phyloP scores from a whole-genome alignment of 2,329 filamentous ascomycete genomes.

The Monosporascus sp. region DNA sequence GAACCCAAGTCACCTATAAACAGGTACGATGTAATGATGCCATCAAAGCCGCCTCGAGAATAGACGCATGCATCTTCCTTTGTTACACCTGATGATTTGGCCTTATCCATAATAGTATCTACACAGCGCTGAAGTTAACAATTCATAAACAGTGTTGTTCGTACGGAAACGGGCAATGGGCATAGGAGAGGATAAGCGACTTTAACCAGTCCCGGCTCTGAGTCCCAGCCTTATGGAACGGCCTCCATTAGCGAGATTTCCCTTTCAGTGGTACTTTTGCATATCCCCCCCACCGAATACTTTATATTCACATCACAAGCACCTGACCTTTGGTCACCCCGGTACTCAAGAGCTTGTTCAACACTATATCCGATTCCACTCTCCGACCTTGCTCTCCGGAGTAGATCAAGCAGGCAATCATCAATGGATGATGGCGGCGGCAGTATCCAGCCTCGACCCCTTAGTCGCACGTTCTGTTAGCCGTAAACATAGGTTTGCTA shows the following conservation, averaged over 20 bases:
- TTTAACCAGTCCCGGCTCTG: not conserved
- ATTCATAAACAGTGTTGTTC: not conserved
- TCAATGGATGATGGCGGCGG: no score
- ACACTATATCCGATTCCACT: no score
- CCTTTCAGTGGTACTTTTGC: no score
- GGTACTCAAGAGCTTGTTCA: no score
- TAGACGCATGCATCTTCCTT: not conserved
- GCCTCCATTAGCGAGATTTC: no score
- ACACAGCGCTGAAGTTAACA: not conserved
- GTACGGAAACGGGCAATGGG: not conserved
- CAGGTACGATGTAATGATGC: not conserved
- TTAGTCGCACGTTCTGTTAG: not conserved
- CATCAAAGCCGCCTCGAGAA: not conserved
- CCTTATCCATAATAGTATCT: not conserved
- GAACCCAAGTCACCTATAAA: not conserved
- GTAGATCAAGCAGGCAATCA: no score
- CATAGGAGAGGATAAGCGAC: not conserved
- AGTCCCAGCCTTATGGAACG: no score
- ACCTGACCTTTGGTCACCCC: no score
- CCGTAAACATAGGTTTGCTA: not conserved
- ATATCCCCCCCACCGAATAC: no score
- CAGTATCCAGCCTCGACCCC: no score
- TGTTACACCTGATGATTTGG: not conserved
- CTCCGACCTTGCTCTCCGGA: no score
- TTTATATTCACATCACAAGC: no score